These are phyloP conservation scores for Holtermanniella nyarrowii DNA, from an alignment of 768 basidiomycete species.

Conservation along the genomic window DNA sequence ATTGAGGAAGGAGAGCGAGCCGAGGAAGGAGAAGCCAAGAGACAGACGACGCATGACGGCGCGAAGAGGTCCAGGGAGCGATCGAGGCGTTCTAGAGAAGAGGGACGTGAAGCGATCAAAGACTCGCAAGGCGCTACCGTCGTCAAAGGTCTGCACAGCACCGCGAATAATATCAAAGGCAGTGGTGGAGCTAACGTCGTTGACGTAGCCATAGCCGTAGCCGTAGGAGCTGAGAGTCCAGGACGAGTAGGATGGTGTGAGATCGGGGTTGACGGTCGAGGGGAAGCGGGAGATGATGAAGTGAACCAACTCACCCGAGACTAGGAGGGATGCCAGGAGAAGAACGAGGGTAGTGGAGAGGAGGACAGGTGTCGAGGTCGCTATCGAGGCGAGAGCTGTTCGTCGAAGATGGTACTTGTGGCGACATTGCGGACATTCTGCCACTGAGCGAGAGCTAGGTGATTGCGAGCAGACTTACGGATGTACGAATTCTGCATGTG, in stretches of 20 bases:
- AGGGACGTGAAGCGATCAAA: background rate
- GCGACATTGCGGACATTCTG: constrained; percentile 36
- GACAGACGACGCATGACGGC: constrained; percentile 17
- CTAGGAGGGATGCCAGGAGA: constrained; percentile 18
- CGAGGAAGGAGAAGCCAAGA: constrained; percentile 26
- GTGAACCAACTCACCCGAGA: constrained; percentile 21
- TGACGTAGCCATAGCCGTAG: constrained; percentile 9
- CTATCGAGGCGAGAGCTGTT: constrained; percentile 13
- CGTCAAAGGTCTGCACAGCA: constrained; percentile 23
- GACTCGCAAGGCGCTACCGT: constrained; percentile 5
- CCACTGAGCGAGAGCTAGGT: background rate
- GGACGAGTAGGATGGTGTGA: constrained; percentile 3
- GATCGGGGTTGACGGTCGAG: background rate
- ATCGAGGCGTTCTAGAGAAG: background rate
- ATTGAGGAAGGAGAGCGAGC: constrained; percentile 26
- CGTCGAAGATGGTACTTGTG: constrained; percentile 28
- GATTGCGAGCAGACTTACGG: constrained; percentile 7
- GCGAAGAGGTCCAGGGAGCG: background rate
- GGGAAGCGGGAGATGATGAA: constrained; percentile 9
- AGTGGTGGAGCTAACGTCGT: constrained; percentile 15
- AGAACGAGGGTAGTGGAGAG: constrained; percentile 15
- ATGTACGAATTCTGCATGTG: constrained; percentile 32
- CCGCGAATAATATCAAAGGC: constrained; percentile 23
- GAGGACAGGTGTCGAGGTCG: constrained; percentile 30
- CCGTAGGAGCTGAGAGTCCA: constrained; percentile 7